Evolutionary conservation across 2,329 filamentous ascomycete genomes (phyloP), one percentile per base, ranked within the genome.

Genomic region (Trichothecium roseum): DNA sequence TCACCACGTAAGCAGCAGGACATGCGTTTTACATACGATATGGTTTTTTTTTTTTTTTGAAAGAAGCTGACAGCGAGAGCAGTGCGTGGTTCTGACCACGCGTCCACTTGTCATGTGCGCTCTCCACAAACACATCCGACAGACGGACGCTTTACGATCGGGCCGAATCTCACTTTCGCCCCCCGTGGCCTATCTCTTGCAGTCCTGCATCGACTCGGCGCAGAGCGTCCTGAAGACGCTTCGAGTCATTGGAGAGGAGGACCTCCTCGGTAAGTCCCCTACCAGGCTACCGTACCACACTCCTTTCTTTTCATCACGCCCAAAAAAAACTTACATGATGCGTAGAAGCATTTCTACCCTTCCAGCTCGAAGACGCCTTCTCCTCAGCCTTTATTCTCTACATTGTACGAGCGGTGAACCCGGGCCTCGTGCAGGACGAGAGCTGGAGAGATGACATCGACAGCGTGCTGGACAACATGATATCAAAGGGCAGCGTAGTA

Each of bases 321-420:
- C n/a, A 18, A 32, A 8, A 8, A 10, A 15, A 20, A 12, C n/a
- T 30, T 8, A 28, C 13, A 40, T 36, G 14, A 39, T 45, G 5
- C 43, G 47, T 26, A 37, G 54, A 57, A 27, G 53, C 58, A 2
- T 62, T 62, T 9, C 17, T 63, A 2, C 59, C 59, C 0, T 63
- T 62, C 10, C 59, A 63, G 30, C 51, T 62, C 9, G 59, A 63
- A 38, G 57, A 60, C 27, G 58, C 60, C 5, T 63, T 56, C 7
- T 61, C 59, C 1, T 62, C 59, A 2, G 55, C 58, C 0, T 61
- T 63, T 26, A 49, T 63, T 2, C 50, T 63, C 3, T 53, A 59
- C 13, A 45, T 63, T 0, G 52, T 62, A 4, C 46, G 45, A 2
- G 42, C 49, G 2, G 47, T 53, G 5, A 54, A 51, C n/a, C 59